phyloP scores from a whole-genome alignment of 768 basidiomycete species.

The Podaxis sp. region DNA sequence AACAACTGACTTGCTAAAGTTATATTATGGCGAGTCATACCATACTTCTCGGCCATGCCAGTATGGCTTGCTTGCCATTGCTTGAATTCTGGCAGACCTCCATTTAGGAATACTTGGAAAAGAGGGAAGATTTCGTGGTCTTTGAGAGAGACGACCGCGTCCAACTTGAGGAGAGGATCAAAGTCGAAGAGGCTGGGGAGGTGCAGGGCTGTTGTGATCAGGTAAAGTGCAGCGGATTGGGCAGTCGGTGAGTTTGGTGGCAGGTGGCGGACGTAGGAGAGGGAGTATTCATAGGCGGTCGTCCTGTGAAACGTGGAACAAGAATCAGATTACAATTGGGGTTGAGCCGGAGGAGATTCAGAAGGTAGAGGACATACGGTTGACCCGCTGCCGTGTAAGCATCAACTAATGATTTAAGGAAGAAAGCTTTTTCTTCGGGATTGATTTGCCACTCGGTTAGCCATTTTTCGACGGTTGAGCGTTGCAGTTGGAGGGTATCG shows the following conservation, averaged over 20 bases:
- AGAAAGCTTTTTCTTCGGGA: conserved; percentile 58
- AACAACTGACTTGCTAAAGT: neutral
- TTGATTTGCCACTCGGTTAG: conserved; percentile 72
- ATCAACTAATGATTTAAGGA: conserved; percentile 64
- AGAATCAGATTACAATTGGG: neutral
- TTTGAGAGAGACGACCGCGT: conserved; percentile 64
- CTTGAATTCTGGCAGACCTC: conserved; percentile 60
- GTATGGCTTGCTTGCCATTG: conserved; percentile 58
- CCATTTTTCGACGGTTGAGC: conserved; percentile 72
- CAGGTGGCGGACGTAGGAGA: conserved; percentile 62
- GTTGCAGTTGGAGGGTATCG: conserved; percentile 57
- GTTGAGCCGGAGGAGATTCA: neutral
- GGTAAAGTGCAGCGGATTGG: conserved; percentile 53
- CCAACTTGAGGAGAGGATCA: conserved; percentile 75
- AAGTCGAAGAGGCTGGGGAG: conserved; percentile 76
- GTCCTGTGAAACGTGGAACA: conserved; percentile 37
- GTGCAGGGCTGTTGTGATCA: conserved; percentile 64
- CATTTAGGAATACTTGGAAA: conserved; percentile 72
- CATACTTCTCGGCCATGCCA: conserved; percentile 50
- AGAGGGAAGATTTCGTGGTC: conserved; percentile 73
- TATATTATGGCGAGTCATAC: conserved; percentile 38
- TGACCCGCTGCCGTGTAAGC: conserved; percentile 57
- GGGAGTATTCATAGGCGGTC: conserved; percentile 62
- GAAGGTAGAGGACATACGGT: conserved; percentile 44
- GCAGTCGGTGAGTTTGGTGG: conserved; percentile 52